Evolutionary conservation across 2,329 filamentous ascomycete genomes (phyloP), one percentile per base, ranked within the genome.

Genomic region (Xylariomycetidae sp.): DNA sequence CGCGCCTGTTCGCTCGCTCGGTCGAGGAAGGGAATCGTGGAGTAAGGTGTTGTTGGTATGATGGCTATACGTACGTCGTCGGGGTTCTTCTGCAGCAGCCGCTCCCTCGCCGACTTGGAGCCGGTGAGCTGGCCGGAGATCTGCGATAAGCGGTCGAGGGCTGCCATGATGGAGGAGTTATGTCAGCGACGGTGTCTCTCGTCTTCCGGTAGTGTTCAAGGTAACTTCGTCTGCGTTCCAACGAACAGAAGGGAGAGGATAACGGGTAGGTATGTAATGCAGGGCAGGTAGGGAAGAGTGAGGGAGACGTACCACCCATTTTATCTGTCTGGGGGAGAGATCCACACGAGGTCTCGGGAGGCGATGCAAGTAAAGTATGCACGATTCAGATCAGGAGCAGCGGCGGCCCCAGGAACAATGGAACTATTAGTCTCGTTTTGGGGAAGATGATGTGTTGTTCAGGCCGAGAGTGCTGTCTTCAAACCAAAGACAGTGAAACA

Each of bases 31-130:
- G n/a, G n/a, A n/a, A n/a, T n/a, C n/a, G n/a, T n/a, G 16, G 7
- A n/a, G n/a, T 10, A 8, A 6, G 19, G 18, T 13, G 12, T n/a
- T n/a, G n/a, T n/a, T 24, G 16, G 16, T 16, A 16, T 29, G 16
- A 18, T 23, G 20, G 12, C 6, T 17, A 25, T n/a, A 43, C 40
- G 31, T 64, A 80, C 77, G 68, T 83, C 79, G 57, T 83, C 78
- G 35, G 79, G 67, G 56, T 68, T 70, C 67, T 83, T 82, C 59
- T 80, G 64, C 26, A 82, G 67, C 29, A 84, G 61, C 59, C 67
- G 74, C 40, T 73, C 72, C 41, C 64, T 62, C 31, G 65, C 61
- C 43, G 65, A 64, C 38, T 61, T 57, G 17, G 57, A 56, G 43
- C 66, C 66, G 38, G 64, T 51, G 52, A 82, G 61, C 67, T 82